phyloP scores from a whole-genome alignment of 495 filamentous ascomycete genomes.

The Penicillium arizonense region DNA sequence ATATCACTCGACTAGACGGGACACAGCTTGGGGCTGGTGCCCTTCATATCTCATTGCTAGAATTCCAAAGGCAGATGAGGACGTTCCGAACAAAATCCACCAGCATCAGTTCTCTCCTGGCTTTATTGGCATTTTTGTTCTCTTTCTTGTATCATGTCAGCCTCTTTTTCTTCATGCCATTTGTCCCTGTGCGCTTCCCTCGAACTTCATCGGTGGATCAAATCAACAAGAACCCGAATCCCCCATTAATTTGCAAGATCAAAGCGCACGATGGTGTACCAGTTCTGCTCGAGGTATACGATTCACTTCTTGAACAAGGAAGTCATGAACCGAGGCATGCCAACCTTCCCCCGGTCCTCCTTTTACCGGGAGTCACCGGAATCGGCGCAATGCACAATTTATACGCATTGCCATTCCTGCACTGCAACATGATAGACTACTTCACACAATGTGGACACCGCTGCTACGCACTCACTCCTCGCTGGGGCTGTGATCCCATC shows the following conservation, averaged over 20 bases:
- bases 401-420: slow-evolving; percentile 63
- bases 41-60: slow-evolving; percentile 52
- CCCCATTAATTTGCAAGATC: background rate
- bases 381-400: slow-evolving; percentile 63
- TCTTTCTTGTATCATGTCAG: slow-evolving; percentile 58
- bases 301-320: background rate
- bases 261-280: background rate
- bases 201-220: background rate
- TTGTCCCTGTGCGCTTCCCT: slow-evolving; percentile 23
- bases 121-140: slow-evolving; percentile 28
- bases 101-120: background rate
- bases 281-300: background rate
- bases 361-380: slow-evolving; percentile 55
- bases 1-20: slow-evolving; percentile 37
- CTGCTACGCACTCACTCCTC: slow-evolving; percentile 57
- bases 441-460: slow-evolving; percentile 59
- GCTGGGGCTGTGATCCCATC: slow-evolving; percentile 54
- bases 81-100: slow-evolving; percentile 40
- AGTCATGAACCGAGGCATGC: no score
- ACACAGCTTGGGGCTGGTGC: slow-evolving; percentile 56
- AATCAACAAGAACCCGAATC: background rate
- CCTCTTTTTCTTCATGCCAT: slow-evolving; percentile 53
- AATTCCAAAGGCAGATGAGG: slow-evolving; percentile 57
- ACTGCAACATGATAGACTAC: slow-evolving; percentile 63
- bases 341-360: background rate